A percentile compares a stretch with the other conserved stretches of the same genome.
Conservation (phyloP, 2,329 filamentous ascomycete species). For the Scedosporium dehoogii region DNA sequence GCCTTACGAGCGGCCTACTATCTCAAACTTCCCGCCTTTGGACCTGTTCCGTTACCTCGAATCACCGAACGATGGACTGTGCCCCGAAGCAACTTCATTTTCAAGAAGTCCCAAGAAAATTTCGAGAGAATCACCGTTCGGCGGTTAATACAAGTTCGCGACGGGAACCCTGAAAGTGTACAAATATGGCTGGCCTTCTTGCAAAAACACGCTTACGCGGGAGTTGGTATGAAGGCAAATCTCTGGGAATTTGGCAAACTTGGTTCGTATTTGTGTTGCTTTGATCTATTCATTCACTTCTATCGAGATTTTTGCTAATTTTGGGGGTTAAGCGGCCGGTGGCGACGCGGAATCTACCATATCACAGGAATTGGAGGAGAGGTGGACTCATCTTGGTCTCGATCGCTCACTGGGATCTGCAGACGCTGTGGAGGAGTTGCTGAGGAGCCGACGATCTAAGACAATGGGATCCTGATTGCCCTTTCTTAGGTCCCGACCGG, state of each 20-base stretch:
- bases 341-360: not conserved
- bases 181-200: slow-evolving; percentile 89
- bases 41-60: slow-evolving; percentile 75
- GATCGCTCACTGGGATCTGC: slow-evolving; percentile 38
- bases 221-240: slow-evolving; percentile 99
- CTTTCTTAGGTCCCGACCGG: not conserved
- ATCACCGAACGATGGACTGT: slow-evolving; percentile 94
- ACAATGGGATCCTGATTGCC: not conserved
- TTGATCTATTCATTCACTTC: not conserved
- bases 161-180: slow-evolving; percentile 80
- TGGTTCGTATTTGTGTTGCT: slow-evolving; percentile 25
- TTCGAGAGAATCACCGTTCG: slow-evolving; percentile 86
- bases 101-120: slow-evolving; percentile 97
- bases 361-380: slow-evolving; percentile 29
- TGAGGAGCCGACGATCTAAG: slow-evolving; percentile 41
- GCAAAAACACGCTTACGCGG: slow-evolving; percentile 84
- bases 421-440: slow-evolving; percentile 46
- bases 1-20: slow-evolving; percentile 92
- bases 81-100: slow-evolving; percentile 77
- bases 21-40: slow-evolving; percentile 73
- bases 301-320: not conserved
- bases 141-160: slow-evolving; percentile 82
- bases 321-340: not conserved
- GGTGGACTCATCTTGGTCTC: slow-evolving; percentile 48
- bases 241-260: slow-evolving; percentile 78